These are phyloP conservation scores for Sphagnum magellanicum DNA, from an alignment of 228 moss, liverwort and hornwort genomes.

Conservation along the genomic window DNA sequence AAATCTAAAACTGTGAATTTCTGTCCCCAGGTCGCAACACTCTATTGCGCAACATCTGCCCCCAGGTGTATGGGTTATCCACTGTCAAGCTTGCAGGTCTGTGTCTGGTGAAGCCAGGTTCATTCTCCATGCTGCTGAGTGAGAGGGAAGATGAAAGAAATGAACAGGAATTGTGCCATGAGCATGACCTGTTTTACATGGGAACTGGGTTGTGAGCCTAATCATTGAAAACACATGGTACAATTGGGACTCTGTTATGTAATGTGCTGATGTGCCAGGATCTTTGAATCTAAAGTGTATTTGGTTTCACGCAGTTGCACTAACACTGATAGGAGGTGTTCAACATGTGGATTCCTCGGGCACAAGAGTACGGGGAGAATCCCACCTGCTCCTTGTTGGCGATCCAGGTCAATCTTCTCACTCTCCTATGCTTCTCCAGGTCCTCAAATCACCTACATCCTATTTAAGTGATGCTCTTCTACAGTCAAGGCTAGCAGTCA, in stretches of 20 bases:
- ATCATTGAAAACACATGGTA: background rate
- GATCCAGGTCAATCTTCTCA: slow-evolving; percentile 70
- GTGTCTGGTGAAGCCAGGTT: background rate
- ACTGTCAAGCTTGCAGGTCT: slow-evolving; percentile 94
- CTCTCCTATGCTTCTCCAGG: background rate
- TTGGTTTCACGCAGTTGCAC: slow-evolving; percentile 63
- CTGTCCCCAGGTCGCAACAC: slow-evolving; percentile 69
- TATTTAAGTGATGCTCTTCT: background rate
- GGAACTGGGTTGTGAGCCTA: too few relatives aligned
- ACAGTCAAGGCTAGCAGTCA: background rate
- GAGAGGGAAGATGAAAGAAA: too few relatives aligned
- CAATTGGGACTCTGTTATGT: background rate
- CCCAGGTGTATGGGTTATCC: slow-evolving; percentile 92
- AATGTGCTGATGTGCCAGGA: background rate
- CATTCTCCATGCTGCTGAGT: too few relatives aligned
- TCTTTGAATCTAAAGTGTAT: background rate
- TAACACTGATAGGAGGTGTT: slow-evolving; percentile 94
- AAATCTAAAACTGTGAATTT: background rate
- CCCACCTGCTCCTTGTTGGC: slow-evolving; percentile 90
- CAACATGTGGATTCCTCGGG: slow-evolving; percentile 82
- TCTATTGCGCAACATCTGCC: slow-evolving; percentile 88
- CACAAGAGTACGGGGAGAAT: slow-evolving; percentile 93
- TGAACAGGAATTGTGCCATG: too few relatives aligned
- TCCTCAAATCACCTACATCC: too few relatives aligned
- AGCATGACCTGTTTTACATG: too few relatives aligned